Evolutionary conservation across 306 rosid species (phyloP).

Genomic region (Cucurbita argyrosperma): DNA sequence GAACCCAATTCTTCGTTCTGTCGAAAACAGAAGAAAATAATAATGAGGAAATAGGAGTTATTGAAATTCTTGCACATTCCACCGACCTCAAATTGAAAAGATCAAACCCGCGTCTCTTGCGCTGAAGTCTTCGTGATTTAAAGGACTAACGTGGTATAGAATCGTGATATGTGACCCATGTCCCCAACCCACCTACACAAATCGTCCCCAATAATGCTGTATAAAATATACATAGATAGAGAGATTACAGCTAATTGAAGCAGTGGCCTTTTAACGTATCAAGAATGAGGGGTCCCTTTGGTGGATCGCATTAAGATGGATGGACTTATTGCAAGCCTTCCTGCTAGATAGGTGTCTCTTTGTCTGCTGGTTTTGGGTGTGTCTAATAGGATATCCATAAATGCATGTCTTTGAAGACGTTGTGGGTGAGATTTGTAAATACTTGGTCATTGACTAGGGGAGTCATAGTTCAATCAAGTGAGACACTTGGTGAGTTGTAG

Average conservation of each 20-base stretch:
- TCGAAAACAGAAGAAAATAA: background rate
- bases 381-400: background rate
- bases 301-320: background rate
- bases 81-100: background rate
- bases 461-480: no score
- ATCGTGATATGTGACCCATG: background rate
- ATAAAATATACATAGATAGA: background rate
- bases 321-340: background rate
- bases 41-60: background rate
- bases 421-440: background rate
- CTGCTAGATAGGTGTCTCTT: background rate
- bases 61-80: background rate
- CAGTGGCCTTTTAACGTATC: background rate
- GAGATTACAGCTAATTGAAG: background rate
- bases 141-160: background rate
- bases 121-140: background rate
- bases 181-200: background rate
- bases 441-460: no score
- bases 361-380: background rate
- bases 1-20: background rate
- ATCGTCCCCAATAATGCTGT: background rate
- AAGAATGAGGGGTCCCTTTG: background rate
- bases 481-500: no score
- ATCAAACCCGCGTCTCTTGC: background rate
- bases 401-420: background rate